Base-by-base conservation (phyloP, 768 basidiomycete species). In the Russula brevipes region DNA sequence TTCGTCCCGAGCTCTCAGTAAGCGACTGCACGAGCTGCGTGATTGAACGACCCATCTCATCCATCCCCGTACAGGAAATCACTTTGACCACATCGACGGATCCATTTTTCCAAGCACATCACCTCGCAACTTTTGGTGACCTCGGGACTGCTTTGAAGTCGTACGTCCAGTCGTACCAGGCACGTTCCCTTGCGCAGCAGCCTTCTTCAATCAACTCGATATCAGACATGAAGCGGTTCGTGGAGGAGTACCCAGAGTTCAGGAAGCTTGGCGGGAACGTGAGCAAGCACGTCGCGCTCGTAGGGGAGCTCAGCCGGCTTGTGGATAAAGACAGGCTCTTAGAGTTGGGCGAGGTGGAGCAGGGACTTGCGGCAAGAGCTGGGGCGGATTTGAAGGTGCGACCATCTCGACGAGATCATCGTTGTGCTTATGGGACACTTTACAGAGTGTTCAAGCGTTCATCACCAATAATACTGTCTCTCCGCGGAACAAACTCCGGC, bases 221-320 rank as follows among this genome's bases (percentile, higher is more conserved):
- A 61, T 76, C 81, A 5, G 97, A 99, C 69, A 99, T 99, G 97
- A 98, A 98, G 73, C 85, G 82, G 9, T 96, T 96, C 69, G 91
- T 99, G 2, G 97, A 99, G 73, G 95, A 98, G 69, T 99, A 96
- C 75, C 97, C 97, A 1, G 97, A 99, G 74, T 98, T 98, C 71
- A 82, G 88, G 68, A 95, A 95, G 72, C 81, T 99, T 36, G 94
- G 97, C 1, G 95, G 95, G 9, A 99, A 99, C 73, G 97, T 99
- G 36, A 96, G 93, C 78, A 99, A 98, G 75, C 97, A 98, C 70
- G 97, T 98, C 24, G 92, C 96, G 7, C 76, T 99, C 30, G 97
- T 99, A 0, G 96, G 97, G 12, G 97, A 99, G 73, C 80, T 99
- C 64, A 96, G 94, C 71, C 80, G 96, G 63, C 75, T 98, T 51